Conservation (phyloP, 2,329 filamentous ascomycete species). For the Alternaria sp. region DNA sequence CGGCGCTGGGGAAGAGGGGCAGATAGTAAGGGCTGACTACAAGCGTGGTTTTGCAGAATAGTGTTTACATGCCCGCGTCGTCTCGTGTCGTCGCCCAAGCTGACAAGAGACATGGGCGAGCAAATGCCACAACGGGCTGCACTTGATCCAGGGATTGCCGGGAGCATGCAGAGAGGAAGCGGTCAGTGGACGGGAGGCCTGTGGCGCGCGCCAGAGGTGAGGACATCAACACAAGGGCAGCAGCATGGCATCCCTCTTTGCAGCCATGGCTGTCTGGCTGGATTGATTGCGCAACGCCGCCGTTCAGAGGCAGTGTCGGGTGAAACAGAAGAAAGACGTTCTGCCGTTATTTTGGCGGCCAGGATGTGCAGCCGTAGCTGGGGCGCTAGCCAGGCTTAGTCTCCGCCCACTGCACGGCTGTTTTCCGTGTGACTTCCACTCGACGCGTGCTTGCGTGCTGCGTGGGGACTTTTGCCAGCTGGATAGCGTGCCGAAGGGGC, state of each 20-base stretch:
- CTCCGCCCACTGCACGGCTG: conserved; percentile 1
- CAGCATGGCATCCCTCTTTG: background rate
- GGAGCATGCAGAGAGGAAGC: conserved; percentile 14
- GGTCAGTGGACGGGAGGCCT: conserved; percentile 10
- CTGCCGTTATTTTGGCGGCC: conserved; percentile 16
- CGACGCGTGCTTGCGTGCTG: conserved; percentile 19
- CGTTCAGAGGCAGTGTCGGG: background rate
- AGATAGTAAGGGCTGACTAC: conserved; percentile 8
- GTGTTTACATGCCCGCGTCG: conserved; percentile 6
- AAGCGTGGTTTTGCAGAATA: conserved; percentile 3
- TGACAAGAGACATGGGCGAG: conserved; percentile 17
- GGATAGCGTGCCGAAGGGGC: conserved; percentile 16
- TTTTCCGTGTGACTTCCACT: conserved; percentile 22
- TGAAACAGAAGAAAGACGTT: conserved; percentile 11
- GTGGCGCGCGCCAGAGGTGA: background rate
- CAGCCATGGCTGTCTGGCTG: background rate
- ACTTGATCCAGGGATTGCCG: conserved; percentile 10
- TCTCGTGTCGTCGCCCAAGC: conserved; percentile 18
- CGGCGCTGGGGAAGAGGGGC: background rate
- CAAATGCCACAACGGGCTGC: conserved; percentile 11
- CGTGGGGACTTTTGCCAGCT: conserved; percentile 23
- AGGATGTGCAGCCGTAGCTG: conserved; percentile 11
- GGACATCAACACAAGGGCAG: background rate
- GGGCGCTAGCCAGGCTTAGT: background rate
- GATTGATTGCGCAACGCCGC: conserved; percentile 7